Evolutionary conservation across 495 filamentous ascomycete species (phyloP).

Genomic region (Podospora conica): DNA sequence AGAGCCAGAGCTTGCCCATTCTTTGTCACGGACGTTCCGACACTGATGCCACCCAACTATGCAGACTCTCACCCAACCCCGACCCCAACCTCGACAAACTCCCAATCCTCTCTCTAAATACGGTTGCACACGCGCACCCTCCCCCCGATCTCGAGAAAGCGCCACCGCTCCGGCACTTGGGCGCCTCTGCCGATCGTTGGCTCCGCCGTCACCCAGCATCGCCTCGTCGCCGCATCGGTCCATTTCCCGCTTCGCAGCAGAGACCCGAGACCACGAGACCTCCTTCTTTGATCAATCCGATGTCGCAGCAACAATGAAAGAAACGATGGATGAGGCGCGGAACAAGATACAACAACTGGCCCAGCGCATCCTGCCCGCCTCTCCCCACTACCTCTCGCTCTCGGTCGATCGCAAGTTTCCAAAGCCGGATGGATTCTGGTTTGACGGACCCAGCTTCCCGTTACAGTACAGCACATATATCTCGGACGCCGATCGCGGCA

Average conservation of each 20-base stretch:
- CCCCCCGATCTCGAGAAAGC: background rate
- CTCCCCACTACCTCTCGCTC: constrained; percentile 39
- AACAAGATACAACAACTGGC: constrained; percentile 39
- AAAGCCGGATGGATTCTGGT: constrained; percentile 32
- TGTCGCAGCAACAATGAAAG: constrained; percentile 28
- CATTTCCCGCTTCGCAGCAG: background rate
- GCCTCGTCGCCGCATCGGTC: background rate
- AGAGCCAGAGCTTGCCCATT: background rate
- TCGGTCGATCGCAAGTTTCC: constrained; percentile 33
- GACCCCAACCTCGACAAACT: background rate
- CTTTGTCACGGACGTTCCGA: background rate
- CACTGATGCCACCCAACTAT: background rate
- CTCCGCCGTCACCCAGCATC: background rate
- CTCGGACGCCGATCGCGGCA: constrained; percentile 41
- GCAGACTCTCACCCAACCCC: background rate
- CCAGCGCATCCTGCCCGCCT: constrained; percentile 37
- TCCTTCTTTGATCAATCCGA: constrained; percentile 21
- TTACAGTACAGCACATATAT: constrained; percentile 43
- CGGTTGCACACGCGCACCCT: background rate
- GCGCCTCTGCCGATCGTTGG: constrained; percentile 1
- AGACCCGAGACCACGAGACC: background rate
- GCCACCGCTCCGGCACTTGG: background rate
- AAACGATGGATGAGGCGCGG: constrained; percentile 47
- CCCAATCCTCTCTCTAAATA: background rate
- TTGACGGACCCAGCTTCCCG: constrained; percentile 29